A percentile compares a stretch with the other conserved stretches of the same genome.
phyloP scores from a whole-genome alignment of 1,284 basidiomycete genomes.

The Mycena sp. region DNA sequence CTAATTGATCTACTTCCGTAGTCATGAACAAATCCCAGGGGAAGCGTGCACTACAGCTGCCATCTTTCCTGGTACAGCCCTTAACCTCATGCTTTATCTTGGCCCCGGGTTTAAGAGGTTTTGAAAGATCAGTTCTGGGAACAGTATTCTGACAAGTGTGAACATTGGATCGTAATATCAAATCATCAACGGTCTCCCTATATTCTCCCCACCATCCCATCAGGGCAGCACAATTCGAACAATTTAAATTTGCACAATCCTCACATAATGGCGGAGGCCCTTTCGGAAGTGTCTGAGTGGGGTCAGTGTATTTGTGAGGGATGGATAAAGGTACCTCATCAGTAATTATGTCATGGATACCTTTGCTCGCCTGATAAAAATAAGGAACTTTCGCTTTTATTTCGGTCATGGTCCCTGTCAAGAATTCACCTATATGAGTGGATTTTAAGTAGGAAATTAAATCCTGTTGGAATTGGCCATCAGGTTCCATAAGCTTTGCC shows the following conservation, averaged over 20 bases:
- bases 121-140: not conserved
- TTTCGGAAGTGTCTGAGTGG: not conserved
- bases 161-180: slow-evolving; percentile 9
- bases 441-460: slow-evolving; percentile 38
- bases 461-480: not conserved
- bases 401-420: slow-evolving; percentile 27
- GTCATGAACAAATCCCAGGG: slow-evolving; percentile 5
- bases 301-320: slow-evolving; percentile 20
- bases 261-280: not conserved
- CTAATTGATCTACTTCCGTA: slow-evolving; percentile 19
- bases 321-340: too few relatives aligned
- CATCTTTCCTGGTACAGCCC: slow-evolving; percentile 3
- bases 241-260: not conserved
- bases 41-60: not conserved
- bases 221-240: not conserved
- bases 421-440: slow-evolving; percentile 36
- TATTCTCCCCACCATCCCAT: not conserved
- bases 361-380: not conserved
- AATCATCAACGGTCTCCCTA: not conserved
- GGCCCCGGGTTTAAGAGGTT: not conserved
- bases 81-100: not conserved
- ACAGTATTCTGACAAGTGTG: not conserved
- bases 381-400: slow-evolving; percentile 11
- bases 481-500: not conserved
- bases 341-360: too few relatives aligned